A percentile compares a stretch with the other conserved stretches of the same genome.
phyloP scores from a whole-genome alignment of 495 filamentous ascomycete genomes.

The Podospora pseudopauciseta region DNA sequence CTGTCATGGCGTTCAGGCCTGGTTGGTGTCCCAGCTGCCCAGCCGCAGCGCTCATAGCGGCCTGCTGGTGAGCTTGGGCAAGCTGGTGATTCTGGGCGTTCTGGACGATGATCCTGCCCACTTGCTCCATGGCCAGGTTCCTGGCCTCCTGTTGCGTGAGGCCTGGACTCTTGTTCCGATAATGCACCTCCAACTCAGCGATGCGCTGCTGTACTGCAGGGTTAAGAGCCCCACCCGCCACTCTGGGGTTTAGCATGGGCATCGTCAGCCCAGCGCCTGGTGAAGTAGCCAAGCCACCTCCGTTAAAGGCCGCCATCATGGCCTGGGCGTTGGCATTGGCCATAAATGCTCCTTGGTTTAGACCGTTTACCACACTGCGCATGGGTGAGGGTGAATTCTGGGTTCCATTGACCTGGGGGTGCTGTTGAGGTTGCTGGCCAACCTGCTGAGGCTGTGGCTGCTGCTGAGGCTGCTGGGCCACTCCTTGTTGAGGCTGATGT shows the following conservation, averaged over 20 bases:
- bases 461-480: slow-evolving; percentile 22
- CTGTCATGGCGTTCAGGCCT: slow-evolving; percentile 25
- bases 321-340: slow-evolving; percentile 44
- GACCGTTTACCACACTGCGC: slow-evolving; percentile 49
- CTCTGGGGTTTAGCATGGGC: slow-evolving; percentile 35
- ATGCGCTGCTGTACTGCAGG: slow-evolving; percentile 33
- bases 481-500: slow-evolving; percentile 25
- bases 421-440: slow-evolving; percentile 32
- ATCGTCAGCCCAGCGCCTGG: slow-evolving; percentile 37
- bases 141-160: slow-evolving; percentile 56
- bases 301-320: slow-evolving; percentile 43
- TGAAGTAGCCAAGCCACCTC: slow-evolving; percentile 37
- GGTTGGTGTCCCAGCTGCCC: slow-evolving; percentile 41
- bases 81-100: slow-evolving; percentile 5
- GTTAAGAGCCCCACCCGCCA: slow-evolving; percentile 30
- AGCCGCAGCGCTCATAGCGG: slow-evolving; percentile 29
- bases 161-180: slow-evolving; percentile 49
- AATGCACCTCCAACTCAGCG: slow-evolving; percentile 34
- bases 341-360: slow-evolving; percentile 49
- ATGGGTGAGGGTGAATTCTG: slow-evolving; percentile 40
- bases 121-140: slow-evolving; percentile 57
- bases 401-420: slow-evolving; percentile 33
- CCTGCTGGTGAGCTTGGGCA: slow-evolving; percentile 26
- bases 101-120: slow-evolving; percentile 38
- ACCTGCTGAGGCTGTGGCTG: slow-evolving; percentile 42